Base-by-base conservation (phyloP, 2,329 filamentous ascomycete species). In the Fusarium verticillioides region DNA sequence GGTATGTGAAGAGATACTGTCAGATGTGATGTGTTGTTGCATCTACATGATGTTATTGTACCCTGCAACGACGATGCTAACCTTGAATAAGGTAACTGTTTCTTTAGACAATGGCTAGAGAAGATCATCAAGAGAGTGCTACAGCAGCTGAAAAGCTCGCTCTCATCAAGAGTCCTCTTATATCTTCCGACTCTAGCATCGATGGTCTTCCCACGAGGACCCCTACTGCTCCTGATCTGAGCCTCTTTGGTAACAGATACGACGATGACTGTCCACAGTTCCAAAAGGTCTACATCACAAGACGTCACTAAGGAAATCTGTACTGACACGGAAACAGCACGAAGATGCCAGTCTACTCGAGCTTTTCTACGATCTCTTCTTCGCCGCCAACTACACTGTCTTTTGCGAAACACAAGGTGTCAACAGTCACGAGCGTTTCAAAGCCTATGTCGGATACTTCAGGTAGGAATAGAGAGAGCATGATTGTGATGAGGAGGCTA, bases 301-400 rank as follows among this genome's bases (percentile, higher is more conserved):
- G 5, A 3, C 3, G 2, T 4, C 3, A 23, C 21, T 23, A 4
- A 50, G 10, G 1, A 16, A n/a, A 21, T 47, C 0, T 28, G 16
- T 36, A 3, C 54, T 60, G 15, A 67, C 63, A 19, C 32, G 10
- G 12, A 47, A n/a, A 43, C 37, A 82, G 80, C 77, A 82, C 40
- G 79, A 80, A 56, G 82, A 83, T 63, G 80, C 81, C 1, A 82
- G 78, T 39, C 68, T 81, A 8, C 77, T 83, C 2, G 82, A 83
- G 60, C 77, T 83, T 12, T 83, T 83, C 70, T 83, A 79, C 56
- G 82, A 83, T 61, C 77, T 83, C 2, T 83, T 83, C 75, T 83
- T 83, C 39, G 82, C 91, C 11, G 90, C 89, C 63, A 92, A 92
- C 74, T 83, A 92, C 60, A 89, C 88, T 9, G 90, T 90, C 18